Conservation (phyloP, 345 rosid species). For the Euphorbia peplus region DNA sequence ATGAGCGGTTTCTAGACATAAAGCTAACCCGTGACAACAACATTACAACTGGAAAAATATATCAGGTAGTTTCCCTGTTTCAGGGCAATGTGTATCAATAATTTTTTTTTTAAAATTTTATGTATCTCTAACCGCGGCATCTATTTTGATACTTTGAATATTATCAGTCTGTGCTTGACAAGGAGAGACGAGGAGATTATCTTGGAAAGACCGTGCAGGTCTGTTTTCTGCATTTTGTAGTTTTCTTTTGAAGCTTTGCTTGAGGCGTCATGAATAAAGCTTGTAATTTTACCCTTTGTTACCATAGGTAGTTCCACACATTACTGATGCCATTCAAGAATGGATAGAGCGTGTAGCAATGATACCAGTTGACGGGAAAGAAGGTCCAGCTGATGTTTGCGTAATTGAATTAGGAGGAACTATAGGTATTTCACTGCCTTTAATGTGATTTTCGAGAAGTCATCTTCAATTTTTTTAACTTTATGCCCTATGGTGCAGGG, state of each 20-base stretch:
- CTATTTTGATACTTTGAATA: not conserved
- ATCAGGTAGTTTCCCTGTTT: constrained; percentile 49
- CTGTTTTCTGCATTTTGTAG: not conserved
- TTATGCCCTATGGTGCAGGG: constrained; percentile 46
- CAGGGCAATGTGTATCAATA: not conserved
- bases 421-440: constrained; percentile 48
- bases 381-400: constrained; percentile 91
- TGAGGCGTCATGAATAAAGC: not conserved
- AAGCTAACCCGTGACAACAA: constrained; percentile 85
- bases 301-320: constrained; percentile 88
- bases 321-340: constrained; percentile 93
- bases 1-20: constrained; percentile 85
- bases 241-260: not conserved
- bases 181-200: constrained; percentile 94
- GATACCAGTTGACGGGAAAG: constrained; percentile 83
- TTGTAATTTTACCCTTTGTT: not conserved
- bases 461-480: constrained; percentile 1
- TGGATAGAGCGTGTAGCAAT: constrained; percentile 89
- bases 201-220: constrained; percentile 99
- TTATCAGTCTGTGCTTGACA: constrained; percentile 71
- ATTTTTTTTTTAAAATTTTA: not conserved
- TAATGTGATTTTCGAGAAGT: not conserved
- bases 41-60: constrained; percentile 90
- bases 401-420: constrained; percentile 99
- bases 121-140: not conserved